These are phyloP conservation scores for Thecaphora thlaspeos DNA, from an alignment of 1,284 basidiomycete genomes.

Conservation along the genomic window DNA sequence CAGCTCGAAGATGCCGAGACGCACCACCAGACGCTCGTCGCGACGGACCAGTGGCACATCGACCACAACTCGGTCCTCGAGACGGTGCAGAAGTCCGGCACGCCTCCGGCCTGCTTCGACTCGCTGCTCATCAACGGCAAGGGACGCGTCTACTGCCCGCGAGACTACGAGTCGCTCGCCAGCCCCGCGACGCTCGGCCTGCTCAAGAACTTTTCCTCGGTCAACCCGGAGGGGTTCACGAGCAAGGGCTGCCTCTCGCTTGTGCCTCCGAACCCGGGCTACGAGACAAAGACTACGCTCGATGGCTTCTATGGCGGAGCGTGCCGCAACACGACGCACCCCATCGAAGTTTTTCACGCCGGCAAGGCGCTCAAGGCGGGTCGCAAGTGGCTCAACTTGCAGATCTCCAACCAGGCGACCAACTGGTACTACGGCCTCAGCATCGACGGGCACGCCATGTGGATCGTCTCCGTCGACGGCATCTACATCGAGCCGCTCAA, in stretches of 20 bases:
- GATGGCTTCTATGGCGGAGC: constrained; percentile 28
- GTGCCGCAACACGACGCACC: constrained; percentile 34
- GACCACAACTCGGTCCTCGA: constrained; percentile 33
- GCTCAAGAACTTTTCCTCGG: constrained; percentile 24
- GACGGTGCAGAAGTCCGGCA: constrained; percentile 33
- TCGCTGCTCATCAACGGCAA: constrained; percentile 37
- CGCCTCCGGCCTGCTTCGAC: constrained; percentile 39
- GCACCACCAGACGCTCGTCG: constrained; percentile 20
- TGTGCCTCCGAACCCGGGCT: constrained; percentile 28
- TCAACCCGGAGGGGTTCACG: constrained; percentile 25
- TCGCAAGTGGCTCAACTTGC: constrained; percentile 27
- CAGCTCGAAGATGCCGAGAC: constrained; percentile 37
- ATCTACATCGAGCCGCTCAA: constrained; percentile 29
- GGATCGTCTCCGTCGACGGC: constrained; percentile 35
- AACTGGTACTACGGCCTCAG: constrained; percentile 27
- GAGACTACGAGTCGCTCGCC: constrained; percentile 6
- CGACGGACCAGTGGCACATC: constrained; percentile 41
- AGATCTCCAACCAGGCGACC: constrained; percentile 24
- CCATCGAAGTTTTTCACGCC: constrained; percentile 29
- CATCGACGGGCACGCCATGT: constrained; percentile 26
- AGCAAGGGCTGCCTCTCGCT: constrained; percentile 41
- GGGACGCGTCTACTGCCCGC: constrained; percentile 33
- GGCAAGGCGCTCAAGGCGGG: constrained; percentile 20
- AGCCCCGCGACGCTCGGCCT: constrained; percentile 16
- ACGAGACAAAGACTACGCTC: constrained; percentile 20